phyloP scores from a whole-genome alignment of 352 stramenopile species.

The Labyrinthula sp. region DNA sequence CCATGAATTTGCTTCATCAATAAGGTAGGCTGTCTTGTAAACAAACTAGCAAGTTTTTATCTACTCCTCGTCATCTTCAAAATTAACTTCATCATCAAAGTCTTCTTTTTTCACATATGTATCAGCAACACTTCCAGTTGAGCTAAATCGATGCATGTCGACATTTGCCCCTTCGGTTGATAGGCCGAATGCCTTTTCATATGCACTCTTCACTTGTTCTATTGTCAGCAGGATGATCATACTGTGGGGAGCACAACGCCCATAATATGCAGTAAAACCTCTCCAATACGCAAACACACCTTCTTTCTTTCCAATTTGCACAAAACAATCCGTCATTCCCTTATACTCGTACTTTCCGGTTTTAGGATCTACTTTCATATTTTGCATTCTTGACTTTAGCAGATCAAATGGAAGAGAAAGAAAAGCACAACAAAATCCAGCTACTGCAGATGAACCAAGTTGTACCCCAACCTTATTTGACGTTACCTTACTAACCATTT shows the following conservation, averaged over 20 bases:
- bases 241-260: conserved; percentile 87
- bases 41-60: too few relatives aligned
- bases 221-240: conserved; percentile 97
- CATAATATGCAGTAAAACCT: conserved; percentile 94
- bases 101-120: conserved; percentile 28
- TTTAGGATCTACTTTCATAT: conserved; percentile 69
- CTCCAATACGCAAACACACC: conserved; percentile 79
- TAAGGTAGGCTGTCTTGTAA: too few relatives aligned
- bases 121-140: conserved; percentile 16
- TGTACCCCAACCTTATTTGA: conserved; percentile 53
- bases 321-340: conserved; percentile 75
- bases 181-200: conserved; percentile 17
- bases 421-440: conserved; percentile 85
- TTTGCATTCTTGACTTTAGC: conserved; percentile 93
- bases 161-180: background rate
- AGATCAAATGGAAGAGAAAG: conserved; percentile 96
- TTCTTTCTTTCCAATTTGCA: conserved; percentile 79
- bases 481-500: conserved; percentile 49
- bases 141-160: conserved; percentile 15
- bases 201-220: conserved; percentile 40
- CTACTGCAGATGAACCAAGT: conserved; percentile 68
- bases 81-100: conserved; percentile 9
- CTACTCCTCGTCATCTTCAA: conserved; percentile 19
- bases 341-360: conserved; percentile 75
- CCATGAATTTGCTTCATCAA: too few relatives aligned